These are phyloP conservation scores for Bryoglossum gracile DNA, from an alignment of 495 filamentous ascomycete genomes.

Conservation along the genomic window DNA sequence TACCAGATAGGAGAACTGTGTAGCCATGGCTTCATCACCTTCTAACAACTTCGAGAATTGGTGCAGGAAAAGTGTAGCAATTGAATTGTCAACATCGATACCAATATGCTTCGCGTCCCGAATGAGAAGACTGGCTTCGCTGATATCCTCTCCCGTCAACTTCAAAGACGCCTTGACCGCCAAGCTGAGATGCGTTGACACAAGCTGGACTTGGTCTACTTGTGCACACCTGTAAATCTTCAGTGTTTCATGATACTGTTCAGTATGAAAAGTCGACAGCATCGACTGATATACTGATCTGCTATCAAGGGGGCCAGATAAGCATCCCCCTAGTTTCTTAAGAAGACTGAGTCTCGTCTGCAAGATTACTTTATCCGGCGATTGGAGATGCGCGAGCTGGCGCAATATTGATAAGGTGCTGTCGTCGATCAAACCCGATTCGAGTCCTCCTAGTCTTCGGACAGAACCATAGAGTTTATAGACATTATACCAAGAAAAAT, in stretches of 20 bases:
- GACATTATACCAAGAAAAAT: conserved; percentile 34
- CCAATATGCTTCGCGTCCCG: conserved; percentile 27
- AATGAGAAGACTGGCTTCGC: conserved; percentile 29
- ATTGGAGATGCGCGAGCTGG: neutral
- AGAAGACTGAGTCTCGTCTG: neutral
- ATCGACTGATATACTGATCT: neutral
- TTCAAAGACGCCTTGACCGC: conserved; percentile 35
- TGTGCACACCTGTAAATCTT: conserved; percentile 9
- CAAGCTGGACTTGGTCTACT: conserved; percentile 4
- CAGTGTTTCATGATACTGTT: neutral
- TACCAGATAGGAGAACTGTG: conserved; percentile 7
- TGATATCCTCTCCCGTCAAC: conserved; percentile 9
- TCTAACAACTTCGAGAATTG: conserved; percentile 24
- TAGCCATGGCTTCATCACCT: conserved; percentile 1
- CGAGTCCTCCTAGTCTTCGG: conserved; percentile 12
- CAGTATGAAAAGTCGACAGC: neutral
- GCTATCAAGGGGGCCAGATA: neutral
- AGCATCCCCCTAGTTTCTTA: neutral
- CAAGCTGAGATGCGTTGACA: conserved; percentile 29
- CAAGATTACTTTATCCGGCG: neutral
- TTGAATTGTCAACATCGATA: conserved; percentile 27
- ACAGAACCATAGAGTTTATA: conserved; percentile 31
- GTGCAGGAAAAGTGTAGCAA: conserved; percentile 28
- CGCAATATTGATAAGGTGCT: conserved; percentile 27
- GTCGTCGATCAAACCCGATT: conserved; percentile 26